phyloP scores from a whole-genome alignment of 1,284 basidiomycete species.

The Ganoderma lucidum region DNA sequence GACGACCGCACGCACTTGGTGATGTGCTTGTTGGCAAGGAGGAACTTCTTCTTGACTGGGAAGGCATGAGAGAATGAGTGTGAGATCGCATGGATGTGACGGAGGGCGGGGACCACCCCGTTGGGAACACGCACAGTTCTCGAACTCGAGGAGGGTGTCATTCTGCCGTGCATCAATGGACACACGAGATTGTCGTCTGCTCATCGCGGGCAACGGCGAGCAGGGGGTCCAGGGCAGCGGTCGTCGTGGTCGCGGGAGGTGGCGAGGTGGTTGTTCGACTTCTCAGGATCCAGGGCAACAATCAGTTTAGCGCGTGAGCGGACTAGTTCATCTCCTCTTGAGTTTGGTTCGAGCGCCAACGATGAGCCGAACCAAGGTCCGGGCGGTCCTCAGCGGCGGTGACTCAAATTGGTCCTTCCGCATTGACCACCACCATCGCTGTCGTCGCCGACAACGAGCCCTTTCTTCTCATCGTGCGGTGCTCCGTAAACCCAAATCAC shows the following conservation, averaged over 20 bases:
- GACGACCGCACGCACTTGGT: constrained; percentile 65
- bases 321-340: constrained; percentile 20
- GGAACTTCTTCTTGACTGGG: constrained; percentile 88
- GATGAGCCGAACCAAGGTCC: constrained; percentile 16
- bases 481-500: constrained; percentile 72
- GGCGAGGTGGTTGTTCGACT: too few species aligned
- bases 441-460: constrained; percentile 30
- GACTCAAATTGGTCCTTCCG: constrained; percentile 21
- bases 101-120: constrained; percentile 13
- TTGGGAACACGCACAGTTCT: constrained; percentile 68
- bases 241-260: constrained; percentile 12
- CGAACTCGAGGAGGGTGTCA: constrained; percentile 82
- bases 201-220: constrained; percentile 60
- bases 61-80: constrained; percentile 24
- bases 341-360: constrained; percentile 17
- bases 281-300: too few species aligned
- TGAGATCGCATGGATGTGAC: constrained; percentile 29
- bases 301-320: constrained; percentile 12
- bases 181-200: constrained; percentile 80
- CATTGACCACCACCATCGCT: constrained; percentile 26
- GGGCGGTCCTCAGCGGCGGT: constrained; percentile 11
- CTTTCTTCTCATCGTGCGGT: constrained; percentile 72
- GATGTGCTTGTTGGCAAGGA: constrained; percentile 88
- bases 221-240: constrained; percentile 19
- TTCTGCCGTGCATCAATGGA: constrained; percentile 73